These are phyloP conservation scores for Gaeumannomyces tritici DNA, from an alignment of 2,329 filamentous ascomycete species.

Conservation along the genomic window DNA sequence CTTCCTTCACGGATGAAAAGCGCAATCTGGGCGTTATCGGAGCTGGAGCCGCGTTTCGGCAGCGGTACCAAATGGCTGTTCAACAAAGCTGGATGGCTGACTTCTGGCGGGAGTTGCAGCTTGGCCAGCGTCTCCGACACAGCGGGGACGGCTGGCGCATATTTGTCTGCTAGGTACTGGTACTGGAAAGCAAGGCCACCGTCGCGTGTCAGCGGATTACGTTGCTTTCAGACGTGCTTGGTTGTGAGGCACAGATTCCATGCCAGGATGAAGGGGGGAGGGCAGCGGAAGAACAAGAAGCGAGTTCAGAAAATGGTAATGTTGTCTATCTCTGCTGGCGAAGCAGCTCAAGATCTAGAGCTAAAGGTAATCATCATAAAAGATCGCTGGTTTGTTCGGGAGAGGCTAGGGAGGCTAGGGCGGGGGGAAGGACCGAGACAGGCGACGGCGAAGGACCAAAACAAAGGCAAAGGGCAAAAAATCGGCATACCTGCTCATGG, in stretches of 20 bases:
- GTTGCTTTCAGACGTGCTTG: not conserved
- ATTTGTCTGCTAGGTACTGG: constrained; percentile 56
- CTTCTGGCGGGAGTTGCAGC: constrained; percentile 52
- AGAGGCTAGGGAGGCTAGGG: not conserved
- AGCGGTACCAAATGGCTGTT: constrained; percentile 43
- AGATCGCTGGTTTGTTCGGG: constrained; percentile 6
- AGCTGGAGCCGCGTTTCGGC: constrained; percentile 32
- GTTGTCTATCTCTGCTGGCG: constrained; percentile 53
- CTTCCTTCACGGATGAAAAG: constrained; percentile 56
- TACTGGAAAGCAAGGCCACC: constrained; percentile 32
- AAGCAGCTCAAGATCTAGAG: constrained; percentile 74
- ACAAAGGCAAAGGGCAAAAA: constrained; percentile 4
- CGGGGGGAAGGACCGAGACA: not conserved
- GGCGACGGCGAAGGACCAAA: not conserved
- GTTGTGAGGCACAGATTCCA: not conserved
- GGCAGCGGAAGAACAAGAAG: constrained; percentile 10
- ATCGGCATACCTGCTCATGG: constrained; percentile 50
- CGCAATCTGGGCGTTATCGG: constrained; percentile 48
- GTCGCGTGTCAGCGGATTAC: not conserved
- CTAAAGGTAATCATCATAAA: constrained; percentile 49
- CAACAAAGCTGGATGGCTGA: constrained; percentile 35
- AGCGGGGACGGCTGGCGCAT: constrained; percentile 55
- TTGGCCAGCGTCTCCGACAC: constrained; percentile 58
- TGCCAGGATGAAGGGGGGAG: constrained; percentile 6
- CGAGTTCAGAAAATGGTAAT: constrained; percentile 29